Conservation (phyloP, 176 grass and related monocot genomes). For the Oryza rufipogon region DNA sequence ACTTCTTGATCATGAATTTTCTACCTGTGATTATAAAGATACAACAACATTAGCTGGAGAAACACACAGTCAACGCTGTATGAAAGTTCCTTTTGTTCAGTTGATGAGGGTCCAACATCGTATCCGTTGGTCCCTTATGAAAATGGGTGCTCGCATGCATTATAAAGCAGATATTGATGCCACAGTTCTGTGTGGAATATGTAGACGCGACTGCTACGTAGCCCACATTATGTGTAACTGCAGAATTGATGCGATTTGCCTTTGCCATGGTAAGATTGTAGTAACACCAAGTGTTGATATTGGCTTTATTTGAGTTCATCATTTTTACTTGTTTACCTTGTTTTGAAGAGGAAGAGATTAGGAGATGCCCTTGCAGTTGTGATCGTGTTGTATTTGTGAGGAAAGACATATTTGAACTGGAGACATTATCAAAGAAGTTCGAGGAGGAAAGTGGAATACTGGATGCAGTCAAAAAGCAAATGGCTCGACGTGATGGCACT, state of each 20-base stretch:
- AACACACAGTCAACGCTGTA: conserved; percentile 26
- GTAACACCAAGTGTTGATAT: conserved; percentile 24
- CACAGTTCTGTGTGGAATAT: conserved; percentile 71
- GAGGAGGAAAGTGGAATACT: conserved; percentile 56
- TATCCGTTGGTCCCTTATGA: conserved; percentile 58
- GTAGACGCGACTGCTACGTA: conserved; percentile 84
- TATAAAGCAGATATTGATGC: conserved; percentile 50
- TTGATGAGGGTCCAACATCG: conserved; percentile 72
- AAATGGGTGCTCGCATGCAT: conserved; percentile 63
- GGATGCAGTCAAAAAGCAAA: conserved; percentile 42
- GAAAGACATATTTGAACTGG: conserved; percentile 73
- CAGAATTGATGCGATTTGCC: conserved; percentile 77
- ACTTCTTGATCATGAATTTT: conserved; percentile 50
- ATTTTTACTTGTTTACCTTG: conserved; percentile 45
- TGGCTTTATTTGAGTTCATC: conserved; percentile 25
- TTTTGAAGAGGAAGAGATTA: conserved; percentile 76
- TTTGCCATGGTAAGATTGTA: conserved; percentile 77
- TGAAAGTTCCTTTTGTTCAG: conserved; percentile 79
- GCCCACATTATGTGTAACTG: conserved; percentile 85
- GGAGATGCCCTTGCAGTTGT: conserved; percentile 62
- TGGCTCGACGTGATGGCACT: conserved; percentile 21
- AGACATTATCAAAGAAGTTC: conserved; percentile 62
- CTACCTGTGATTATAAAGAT: conserved; percentile 32
- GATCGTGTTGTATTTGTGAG: conserved; percentile 71
- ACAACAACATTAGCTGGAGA: conserved; percentile 36